These are phyloP conservation scores for Cyberlindnera petersonii DNA, from an alignment of 805 yeast genomes.

Conservation along the genomic window DNA sequence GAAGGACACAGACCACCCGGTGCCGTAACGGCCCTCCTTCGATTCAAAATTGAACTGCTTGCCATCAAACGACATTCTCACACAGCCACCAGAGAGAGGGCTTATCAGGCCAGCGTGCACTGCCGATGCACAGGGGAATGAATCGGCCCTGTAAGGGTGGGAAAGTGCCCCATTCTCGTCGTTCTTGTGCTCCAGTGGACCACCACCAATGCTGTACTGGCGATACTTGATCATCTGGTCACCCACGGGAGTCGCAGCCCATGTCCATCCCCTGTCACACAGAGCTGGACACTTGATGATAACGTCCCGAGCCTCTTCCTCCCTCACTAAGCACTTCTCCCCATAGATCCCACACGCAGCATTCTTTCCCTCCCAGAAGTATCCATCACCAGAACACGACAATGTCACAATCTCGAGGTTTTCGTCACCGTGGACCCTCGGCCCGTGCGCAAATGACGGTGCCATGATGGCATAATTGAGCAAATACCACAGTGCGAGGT, in stretches of 20 bases:
- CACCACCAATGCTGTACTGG: conserved; percentile 78
- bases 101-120: conserved; percentile 80
- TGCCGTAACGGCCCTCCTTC: conserved; percentile 46
- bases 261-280: conserved; percentile 77
- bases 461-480: conserved; percentile 11
- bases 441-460: conserved; percentile 11
- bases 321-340: conserved; percentile 52
- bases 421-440: conserved; percentile 6
- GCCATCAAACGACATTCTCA: conserved; percentile 55
- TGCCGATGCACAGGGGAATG: conserved; percentile 87
- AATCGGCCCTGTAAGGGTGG: conserved; percentile 78
- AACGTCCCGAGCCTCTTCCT: conserved; percentile 40
- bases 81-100: conserved; percentile 76
- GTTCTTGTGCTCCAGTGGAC: conserved; percentile 29
- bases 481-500: conserved; percentile 15
- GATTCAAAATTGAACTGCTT: conserved; percentile 46
- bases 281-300: conserved; percentile 81
- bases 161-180: conserved; percentile 36
- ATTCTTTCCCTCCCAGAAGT: conserved; percentile 74
- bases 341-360: conserved; percentile 74
- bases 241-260: conserved; percentile 73
- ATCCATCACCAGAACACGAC: conserved; percentile 43
- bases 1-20: conserved; percentile 49
- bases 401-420: conserved; percentile 31
- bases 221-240: conserved; percentile 60